phyloP scores from a whole-genome alignment of 192 early-diverging fungal genomes.

The Podila epicladia region DNA sequence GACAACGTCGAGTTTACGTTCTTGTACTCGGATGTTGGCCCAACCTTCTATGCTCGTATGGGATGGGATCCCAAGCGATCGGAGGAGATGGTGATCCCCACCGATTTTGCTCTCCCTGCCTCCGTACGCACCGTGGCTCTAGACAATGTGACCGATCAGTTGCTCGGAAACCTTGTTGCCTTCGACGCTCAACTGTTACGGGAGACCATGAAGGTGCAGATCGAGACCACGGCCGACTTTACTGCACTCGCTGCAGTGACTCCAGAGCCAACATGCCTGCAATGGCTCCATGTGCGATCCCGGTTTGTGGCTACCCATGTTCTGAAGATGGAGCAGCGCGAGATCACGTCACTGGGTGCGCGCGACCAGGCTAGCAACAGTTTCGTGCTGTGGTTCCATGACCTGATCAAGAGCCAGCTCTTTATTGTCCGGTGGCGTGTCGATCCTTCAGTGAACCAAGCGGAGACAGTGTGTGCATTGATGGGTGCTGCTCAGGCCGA shows the following conservation, averaged over 20 bases:
- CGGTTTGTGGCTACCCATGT: slow-evolving; percentile 21
- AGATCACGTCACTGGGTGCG: slow-evolving; percentile 9
- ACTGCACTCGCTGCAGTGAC: slow-evolving; percentile 13
- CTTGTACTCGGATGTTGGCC: slow-evolving; percentile 39
- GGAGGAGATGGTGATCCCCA: slow-evolving; percentile 24
- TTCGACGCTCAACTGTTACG: slow-evolving; percentile 19
- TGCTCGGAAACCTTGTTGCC: not conserved
- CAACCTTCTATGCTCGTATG: slow-evolving; percentile 25
- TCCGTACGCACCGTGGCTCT: not conserved
- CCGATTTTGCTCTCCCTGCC: slow-evolving; percentile 1
- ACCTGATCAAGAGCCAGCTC: slow-evolving; percentile 7
- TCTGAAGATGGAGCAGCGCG: not conserved
- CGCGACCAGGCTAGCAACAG: slow-evolving; percentile 11
- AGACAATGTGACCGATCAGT: slow-evolving; percentile 6
- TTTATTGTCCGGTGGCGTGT: slow-evolving; percentile 39
- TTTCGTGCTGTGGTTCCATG: slow-evolving; percentile 36
- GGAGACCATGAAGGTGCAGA: slow-evolving; percentile 4
- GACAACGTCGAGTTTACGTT: slow-evolving; percentile 17
- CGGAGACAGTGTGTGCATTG: slow-evolving; percentile 3
- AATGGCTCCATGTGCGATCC: slow-evolving; percentile 24
- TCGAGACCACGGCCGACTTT: not conserved
- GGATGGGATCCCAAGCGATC: slow-evolving; percentile 28
- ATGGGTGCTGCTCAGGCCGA: slow-evolving; percentile 22
- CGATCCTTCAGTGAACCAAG: slow-evolving; percentile 4
- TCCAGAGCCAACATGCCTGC: slow-evolving; percentile 21